Evolutionary conservation across 2,329 filamentous ascomycete species (phyloP).

Genomic region (Chaetoscypha palmicola): DNA sequence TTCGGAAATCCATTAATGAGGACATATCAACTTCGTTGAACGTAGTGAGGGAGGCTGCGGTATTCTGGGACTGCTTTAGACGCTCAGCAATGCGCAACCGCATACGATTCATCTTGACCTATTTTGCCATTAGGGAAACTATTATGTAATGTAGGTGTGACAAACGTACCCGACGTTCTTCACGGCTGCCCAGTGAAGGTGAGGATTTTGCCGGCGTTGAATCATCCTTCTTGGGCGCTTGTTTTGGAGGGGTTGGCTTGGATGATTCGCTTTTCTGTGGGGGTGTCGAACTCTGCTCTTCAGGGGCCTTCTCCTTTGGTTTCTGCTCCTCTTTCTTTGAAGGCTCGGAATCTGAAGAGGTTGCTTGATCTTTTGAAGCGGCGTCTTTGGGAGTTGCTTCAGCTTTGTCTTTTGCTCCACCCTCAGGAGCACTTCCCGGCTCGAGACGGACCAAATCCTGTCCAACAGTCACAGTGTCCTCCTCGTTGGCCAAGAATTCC

Average conservation of each 20-base stretch:
- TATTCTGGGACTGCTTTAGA: constrained; percentile 98
- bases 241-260: constrained; percentile 33
- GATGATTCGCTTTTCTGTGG: constrained; percentile 37
- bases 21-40: constrained; percentile 99
- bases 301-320: constrained; percentile 31
- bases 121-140: constrained; percentile 14
- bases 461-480: constrained; percentile 90
- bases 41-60: constrained; percentile 90
- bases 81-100: constrained; percentile 94
- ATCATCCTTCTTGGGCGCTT: constrained; percentile 31
- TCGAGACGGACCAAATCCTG: constrained; percentile 87
- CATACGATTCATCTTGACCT: constrained; percentile 99
- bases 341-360: constrained; percentile 38
- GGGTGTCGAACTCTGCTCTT: constrained; percentile 32
- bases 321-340: constrained; percentile 36
- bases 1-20: constrained; percentile 92
- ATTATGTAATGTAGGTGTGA: neutral
- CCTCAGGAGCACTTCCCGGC: constrained; percentile 57
- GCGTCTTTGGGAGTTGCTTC: constrained; percentile 50
- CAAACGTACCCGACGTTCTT: constrained; percentile 73
- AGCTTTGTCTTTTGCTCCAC: constrained; percentile 46
- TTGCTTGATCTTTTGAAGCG: constrained; percentile 49
- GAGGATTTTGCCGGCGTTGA: constrained; percentile 30
- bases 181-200: constrained; percentile 61
- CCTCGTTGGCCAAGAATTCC: constrained; percentile 84